Conservation (phyloP, 2,329 filamentous ascomycete species). For the Ophiosphaerella korrae region DNA sequence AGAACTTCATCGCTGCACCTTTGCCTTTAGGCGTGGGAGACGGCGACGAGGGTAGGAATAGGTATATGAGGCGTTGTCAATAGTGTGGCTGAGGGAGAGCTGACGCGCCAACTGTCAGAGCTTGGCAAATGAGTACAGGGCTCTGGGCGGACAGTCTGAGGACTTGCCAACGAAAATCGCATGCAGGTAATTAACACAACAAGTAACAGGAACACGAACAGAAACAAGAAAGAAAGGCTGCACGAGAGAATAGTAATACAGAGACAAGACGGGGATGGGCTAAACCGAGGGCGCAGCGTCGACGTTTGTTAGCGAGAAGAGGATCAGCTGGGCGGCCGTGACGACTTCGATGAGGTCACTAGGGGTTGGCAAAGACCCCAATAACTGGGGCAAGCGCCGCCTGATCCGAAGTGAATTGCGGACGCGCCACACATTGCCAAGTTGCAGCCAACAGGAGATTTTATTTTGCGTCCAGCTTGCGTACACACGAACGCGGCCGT, state of each 20-base stretch:
- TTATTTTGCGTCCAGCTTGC: no score
- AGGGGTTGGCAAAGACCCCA: not conserved
- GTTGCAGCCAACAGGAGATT: no score
- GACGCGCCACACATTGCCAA: no score
- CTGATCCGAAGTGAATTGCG: not conserved
- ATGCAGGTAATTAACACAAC: not conserved
- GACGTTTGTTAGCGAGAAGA: not conserved
- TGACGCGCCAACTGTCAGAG: constrained; percentile 3
- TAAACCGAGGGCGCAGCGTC: no score
- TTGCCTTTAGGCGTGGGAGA: not conserved
- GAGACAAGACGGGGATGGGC: not conserved
- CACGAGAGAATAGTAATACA: not conserved
- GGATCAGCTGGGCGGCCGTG: not conserved
- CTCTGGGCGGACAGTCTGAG: not conserved
- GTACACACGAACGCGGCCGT: no score
- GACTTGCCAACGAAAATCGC: not conserved
- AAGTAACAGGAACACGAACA: not conserved
- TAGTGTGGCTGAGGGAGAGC: constrained; percentile 2
- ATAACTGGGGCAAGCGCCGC: not conserved
- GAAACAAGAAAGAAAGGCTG: not conserved
- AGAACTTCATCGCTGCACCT: constrained; percentile 35
- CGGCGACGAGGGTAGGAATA: not conserved
- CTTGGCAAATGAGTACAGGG: constrained; percentile 2
- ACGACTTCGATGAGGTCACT: constrained; percentile 1
- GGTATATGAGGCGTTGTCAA: constrained; percentile 2